phyloP scores from a whole-genome alignment of 768 basidiomycete species.

The Pisolithus orientalis region DNA sequence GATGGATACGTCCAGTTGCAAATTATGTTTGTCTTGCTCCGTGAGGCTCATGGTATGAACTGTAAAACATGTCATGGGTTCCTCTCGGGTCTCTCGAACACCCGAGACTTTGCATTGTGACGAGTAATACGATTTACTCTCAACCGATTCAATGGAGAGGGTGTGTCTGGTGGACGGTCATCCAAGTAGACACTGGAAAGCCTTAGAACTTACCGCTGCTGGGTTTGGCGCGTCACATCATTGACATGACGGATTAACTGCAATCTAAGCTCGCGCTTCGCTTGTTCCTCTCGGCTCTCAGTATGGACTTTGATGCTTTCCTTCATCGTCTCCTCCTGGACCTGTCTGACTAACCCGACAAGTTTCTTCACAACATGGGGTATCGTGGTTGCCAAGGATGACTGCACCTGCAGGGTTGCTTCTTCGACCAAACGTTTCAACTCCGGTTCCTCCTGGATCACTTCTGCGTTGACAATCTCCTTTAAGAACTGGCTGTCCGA shows the following conservation, averaged over 20 bases:
- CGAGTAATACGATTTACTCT: neutral
- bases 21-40: conserved; percentile 20
- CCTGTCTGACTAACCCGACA: conserved; percentile 2
- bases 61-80: conserved; percentile 14
- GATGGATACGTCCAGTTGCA: conserved; percentile 17
- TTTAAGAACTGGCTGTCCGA: conserved; percentile 14
- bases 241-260: conserved; percentile 18
- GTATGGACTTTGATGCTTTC: conserved; percentile 1
- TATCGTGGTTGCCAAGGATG: neutral
- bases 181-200: neutral
- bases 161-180: conserved; percentile 4
- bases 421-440: neutral
- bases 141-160: neutral
- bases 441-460: neutral
- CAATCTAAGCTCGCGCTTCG: conserved; percentile 8
- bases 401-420: neutral
- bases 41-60: conserved; percentile 24
- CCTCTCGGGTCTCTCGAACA: conserved; percentile 8
- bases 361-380: conserved; percentile 6
- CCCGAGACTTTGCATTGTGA: conserved; percentile 3
- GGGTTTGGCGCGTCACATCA: neutral
- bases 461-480: conserved; percentile 1
- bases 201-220: conserved; percentile 5
- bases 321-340: conserved; percentile 1
- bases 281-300: conserved; percentile 1